phyloP scores from a whole-genome alignment of 2,329 filamentous ascomycete species.

The Pyricularia grisea region DNA sequence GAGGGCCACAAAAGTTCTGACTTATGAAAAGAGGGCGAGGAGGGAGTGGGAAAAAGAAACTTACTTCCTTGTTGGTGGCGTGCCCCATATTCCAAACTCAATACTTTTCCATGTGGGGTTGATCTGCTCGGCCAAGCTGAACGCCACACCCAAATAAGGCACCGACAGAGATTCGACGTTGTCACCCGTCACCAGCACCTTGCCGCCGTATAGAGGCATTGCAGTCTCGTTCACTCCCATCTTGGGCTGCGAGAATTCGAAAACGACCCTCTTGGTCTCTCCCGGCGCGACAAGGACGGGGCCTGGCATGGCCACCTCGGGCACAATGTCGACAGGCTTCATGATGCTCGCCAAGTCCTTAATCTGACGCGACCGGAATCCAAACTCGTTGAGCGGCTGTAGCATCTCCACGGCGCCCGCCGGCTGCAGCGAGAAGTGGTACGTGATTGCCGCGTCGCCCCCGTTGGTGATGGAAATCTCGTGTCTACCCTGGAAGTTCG shows the following conservation, averaged over 20 bases:
- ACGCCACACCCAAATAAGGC: not conserved
- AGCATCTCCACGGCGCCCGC: slow-evolving; percentile 27
- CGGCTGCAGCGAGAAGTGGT: not conserved
- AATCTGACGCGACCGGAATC: not conserved
- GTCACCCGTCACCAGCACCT: not conserved
- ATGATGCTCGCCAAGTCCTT: not conserved
- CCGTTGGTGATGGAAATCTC: too few species aligned
- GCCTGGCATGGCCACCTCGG: not conserved
- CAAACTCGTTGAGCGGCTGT: slow-evolving; percentile 10
- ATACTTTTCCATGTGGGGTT: not conserved
- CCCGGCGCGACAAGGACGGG: slow-evolving; percentile 9
- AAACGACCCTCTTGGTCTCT: slow-evolving; percentile 13
- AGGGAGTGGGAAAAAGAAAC: slow-evolving; percentile 2
- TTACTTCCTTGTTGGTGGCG: not conserved
- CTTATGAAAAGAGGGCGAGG: too few species aligned
- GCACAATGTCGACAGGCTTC: not conserved
- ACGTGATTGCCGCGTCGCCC: too few species aligned
- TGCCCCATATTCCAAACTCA: too few species aligned
- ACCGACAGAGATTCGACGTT: slow-evolving; percentile 5
- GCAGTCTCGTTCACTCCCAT: not conserved
- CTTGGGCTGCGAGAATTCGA: slow-evolving; percentile 16
- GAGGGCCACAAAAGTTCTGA: too few species aligned
- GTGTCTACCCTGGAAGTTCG: too few species aligned
- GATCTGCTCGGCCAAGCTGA: slow-evolving; percentile 7
- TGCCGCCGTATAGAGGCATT: not conserved